These are phyloP conservation scores for Diplosphaera chodatii DNA, from an alignment of 139 green algal genomes.

Conservation along the genomic window DNA sequence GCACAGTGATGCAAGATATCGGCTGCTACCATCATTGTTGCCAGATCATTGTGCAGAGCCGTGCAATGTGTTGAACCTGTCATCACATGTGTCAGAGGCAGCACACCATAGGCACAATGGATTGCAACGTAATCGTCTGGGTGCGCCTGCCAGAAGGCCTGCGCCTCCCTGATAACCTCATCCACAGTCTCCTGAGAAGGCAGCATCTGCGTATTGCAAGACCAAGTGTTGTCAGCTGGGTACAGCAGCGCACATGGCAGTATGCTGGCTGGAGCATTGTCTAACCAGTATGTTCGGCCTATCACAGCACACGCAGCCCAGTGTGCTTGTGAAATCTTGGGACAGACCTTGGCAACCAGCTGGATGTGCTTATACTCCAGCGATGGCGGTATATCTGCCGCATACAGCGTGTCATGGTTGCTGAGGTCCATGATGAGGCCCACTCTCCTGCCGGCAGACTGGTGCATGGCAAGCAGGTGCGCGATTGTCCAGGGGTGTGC, in stretches of 20 bases:
- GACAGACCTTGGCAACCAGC: conserved; percentile 58
- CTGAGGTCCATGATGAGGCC: conserved; percentile 74
- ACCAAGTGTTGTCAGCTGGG: too few relatives aligned
- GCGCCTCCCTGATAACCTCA: conserved; percentile 40
- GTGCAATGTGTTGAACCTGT: background rate
- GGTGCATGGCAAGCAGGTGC: conserved; percentile 37
- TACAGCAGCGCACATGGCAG: too few relatives aligned
- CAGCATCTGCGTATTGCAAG: conserved; percentile 17
- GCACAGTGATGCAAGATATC: too few relatives aligned
- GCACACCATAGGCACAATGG: conserved; percentile 81
- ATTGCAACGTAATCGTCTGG: conserved; percentile 66
- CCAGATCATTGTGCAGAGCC: too few relatives aligned
- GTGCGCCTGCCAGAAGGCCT: conserved; percentile 43
- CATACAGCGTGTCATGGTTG: conserved; percentile 83
- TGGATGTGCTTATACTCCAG: conserved; percentile 54
- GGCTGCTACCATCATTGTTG: too few relatives aligned
- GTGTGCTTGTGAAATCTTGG: too few relatives aligned
- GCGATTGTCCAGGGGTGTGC: conserved; percentile 55
- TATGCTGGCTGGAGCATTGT: too few relatives aligned
- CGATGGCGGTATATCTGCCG: conserved; percentile 46
- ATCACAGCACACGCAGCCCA: too few relatives aligned
- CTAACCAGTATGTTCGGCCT: too few relatives aligned
- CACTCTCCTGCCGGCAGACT: conserved; percentile 25
- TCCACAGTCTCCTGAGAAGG: conserved; percentile 44
- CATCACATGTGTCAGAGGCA: too few relatives aligned